Evolutionary conservation across 768 basidiomycete species (phyloP).

Genomic region (Pulveroboletus ravenelii): DNA sequence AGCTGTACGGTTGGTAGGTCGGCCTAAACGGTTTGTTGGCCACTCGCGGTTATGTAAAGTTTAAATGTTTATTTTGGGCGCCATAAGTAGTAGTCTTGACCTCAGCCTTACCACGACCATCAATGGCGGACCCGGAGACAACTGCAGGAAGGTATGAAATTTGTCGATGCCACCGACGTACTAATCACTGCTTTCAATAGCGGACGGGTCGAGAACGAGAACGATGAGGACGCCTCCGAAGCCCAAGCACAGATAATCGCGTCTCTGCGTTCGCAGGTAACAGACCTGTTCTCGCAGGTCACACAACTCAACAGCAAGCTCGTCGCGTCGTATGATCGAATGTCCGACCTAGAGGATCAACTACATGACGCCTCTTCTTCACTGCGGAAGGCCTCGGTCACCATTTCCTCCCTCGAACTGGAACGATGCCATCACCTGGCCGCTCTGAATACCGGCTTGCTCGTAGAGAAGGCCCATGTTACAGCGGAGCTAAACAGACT

Average conservation of each 20-base stretch:
- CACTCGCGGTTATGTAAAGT: constrained; percentile 12
- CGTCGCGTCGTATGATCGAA: constrained; percentile 84
- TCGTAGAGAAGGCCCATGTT: constrained; percentile 90
- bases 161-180: neutral
- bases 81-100: neutral
- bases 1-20: neutral
- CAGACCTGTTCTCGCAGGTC: constrained; percentile 86
- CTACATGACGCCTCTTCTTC: constrained; percentile 63
- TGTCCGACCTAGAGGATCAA: constrained; percentile 90
- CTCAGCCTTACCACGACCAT: neutral
- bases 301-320: constrained; percentile 89
- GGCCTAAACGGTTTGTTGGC: neutral
- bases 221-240: constrained; percentile 39
- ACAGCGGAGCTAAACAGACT: constrained; percentile 86
- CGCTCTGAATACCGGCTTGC: constrained; percentile 82
- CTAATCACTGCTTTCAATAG: constrained; percentile 7
- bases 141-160: constrained; percentile 11
- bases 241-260: constrained; percentile 82
- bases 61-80: constrained; percentile 6
- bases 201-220: constrained; percentile 10
- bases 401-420: constrained; percentile 74
- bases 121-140: constrained; percentile 12
- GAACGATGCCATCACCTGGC: constrained; percentile 86
- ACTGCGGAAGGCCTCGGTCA: constrained; percentile 55
- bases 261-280: constrained; percentile 74